Evolutionary conservation across 176 grass and related monocot genomes (phyloP).

Genomic region (Ananas comosus): DNA sequence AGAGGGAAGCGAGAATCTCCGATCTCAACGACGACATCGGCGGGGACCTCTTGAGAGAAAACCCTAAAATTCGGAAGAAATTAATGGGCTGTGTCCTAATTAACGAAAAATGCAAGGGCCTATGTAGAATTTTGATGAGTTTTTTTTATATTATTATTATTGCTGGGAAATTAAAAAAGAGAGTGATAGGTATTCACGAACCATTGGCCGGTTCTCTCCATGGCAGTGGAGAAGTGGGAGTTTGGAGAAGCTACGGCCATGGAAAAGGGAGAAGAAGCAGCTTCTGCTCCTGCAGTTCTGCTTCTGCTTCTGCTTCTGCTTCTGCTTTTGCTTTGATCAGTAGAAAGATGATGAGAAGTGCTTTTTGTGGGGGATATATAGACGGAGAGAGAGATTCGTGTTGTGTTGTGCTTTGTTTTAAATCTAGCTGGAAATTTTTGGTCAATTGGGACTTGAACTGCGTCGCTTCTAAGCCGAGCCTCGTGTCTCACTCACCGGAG

Average conservation of each 20-base stretch:
- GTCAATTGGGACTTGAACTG: conserved; percentile 19
- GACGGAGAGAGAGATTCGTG: too few species aligned
- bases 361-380: too few species aligned
- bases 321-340: neutral
- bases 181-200: too few species aligned
- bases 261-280: conserved; percentile 2
- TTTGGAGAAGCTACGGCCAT: conserved; percentile 9
- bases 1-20: conserved; percentile 57
- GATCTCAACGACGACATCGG: conserved; percentile 48
- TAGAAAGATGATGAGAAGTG: neutral
- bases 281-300: neutral
- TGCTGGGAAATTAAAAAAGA: too few species aligned
- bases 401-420: too few species aligned
- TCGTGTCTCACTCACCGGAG: neutral
- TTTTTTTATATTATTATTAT: too few species aligned
- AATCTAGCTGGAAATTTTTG: too few species aligned
- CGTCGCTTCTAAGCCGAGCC: conserved; percentile 8
- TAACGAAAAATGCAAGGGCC: neutral
- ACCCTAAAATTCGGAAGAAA: conserved; percentile 22
- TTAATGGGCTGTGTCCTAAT: neutral
- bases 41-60: conserved; percentile 38
- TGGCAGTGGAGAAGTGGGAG: conserved; percentile 27
- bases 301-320: neutral
- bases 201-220: conserved; percentile 72
- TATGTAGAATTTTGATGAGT: neutral